A percentile compares a stretch with the other conserved stretches of the same genome.
Evolutionary conservation across 1,284 basidiomycete genomes (phyloP).

Genomic region (Tylopilus orsonianus): DNA sequence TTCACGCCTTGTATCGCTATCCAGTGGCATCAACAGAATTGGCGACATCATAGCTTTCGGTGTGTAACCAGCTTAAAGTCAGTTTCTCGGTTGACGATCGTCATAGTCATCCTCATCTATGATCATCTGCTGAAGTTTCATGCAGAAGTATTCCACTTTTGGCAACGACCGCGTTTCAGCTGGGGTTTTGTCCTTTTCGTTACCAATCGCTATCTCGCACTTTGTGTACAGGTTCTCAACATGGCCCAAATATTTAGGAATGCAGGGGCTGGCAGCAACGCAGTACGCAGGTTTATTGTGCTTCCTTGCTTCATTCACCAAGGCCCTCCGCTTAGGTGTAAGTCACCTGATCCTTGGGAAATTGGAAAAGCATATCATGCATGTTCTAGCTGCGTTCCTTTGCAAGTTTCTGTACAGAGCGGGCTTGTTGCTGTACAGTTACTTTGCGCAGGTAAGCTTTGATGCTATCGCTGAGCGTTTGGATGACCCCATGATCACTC

Average conservation of each 20-base stretch:
- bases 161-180: constrained; percentile 29
- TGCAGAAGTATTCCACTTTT: constrained; percentile 39
- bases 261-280: too few relatives aligned
- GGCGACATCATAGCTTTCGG: constrained; percentile 9
- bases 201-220: too few relatives aligned
- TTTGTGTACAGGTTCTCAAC: constrained; percentile 24
- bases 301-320: neutral
- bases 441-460: constrained; percentile 8
- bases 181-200: too few relatives aligned
- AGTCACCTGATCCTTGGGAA: too few relatives aligned
- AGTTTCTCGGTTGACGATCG: too few relatives aligned
- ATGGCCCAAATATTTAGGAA: constrained; percentile 1
- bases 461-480: neutral
- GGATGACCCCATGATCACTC: constrained; percentile 23
- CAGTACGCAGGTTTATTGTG: constrained; percentile 1
- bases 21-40: neutral
- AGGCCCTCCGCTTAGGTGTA: too few relatives aligned
- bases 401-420: neutral
- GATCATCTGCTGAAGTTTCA: too few relatives aligned
- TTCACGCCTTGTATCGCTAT: neutral
- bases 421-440: constrained; percentile 13
- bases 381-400: constrained; percentile 1
- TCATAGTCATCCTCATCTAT: constrained; percentile 40
- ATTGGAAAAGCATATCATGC: neutral
- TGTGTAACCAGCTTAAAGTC: constrained; percentile 1